These are phyloP conservation scores for Clitopilus passeckerianus DNA, from an alignment of 768 basidiomycete genomes.

Conservation along the genomic window DNA sequence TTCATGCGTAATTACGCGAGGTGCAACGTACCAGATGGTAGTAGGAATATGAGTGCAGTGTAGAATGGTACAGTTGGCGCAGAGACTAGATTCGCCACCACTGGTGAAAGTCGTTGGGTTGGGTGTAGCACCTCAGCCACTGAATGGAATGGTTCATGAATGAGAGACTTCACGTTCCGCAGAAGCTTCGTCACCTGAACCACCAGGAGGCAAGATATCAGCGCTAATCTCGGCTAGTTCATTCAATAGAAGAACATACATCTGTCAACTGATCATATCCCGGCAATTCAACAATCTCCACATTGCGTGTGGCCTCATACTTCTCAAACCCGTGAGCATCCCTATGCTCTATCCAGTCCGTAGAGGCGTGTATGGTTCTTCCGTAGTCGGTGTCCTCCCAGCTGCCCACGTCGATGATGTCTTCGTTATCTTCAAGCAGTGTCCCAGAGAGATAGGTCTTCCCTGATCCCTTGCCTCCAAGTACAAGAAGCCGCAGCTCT, in stretches of 20 bases:
- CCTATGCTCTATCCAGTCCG: slow-evolving; percentile 66
- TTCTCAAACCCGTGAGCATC: slow-evolving; percentile 64
- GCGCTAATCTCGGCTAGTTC: not conserved
- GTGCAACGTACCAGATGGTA: slow-evolving; percentile 38
- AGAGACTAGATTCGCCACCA: slow-evolving; percentile 49
- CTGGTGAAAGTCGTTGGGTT: slow-evolving; percentile 42
- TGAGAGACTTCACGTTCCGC: slow-evolving; percentile 17
- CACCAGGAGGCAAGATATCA: not conserved
- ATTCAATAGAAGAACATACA: slow-evolving; percentile 23
- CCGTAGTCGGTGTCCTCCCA: slow-evolving; percentile 50
- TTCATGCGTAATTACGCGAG: not conserved
- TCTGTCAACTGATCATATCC: slow-evolving; percentile 37
- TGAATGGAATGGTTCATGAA: slow-evolving; percentile 53
- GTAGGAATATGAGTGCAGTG: slow-evolving; percentile 53
- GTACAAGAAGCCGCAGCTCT: slow-evolving; percentile 50
- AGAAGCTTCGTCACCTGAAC: not conserved
- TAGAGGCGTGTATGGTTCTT: slow-evolving; percentile 52
- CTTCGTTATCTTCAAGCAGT: slow-evolving; percentile 61
- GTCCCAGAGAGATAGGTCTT: slow-evolving; percentile 41
- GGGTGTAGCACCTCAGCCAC: slow-evolving; percentile 51
- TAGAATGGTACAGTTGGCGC: slow-evolving; percentile 55
- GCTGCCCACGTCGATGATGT: slow-evolving; percentile 55
- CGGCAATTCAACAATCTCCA: slow-evolving; percentile 53
- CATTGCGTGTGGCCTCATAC: slow-evolving; percentile 58
- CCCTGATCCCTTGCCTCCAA: slow-evolving; percentile 39